Conservation (phyloP, 306 rosid genomes). For the Prunus campanulata region DNA sequence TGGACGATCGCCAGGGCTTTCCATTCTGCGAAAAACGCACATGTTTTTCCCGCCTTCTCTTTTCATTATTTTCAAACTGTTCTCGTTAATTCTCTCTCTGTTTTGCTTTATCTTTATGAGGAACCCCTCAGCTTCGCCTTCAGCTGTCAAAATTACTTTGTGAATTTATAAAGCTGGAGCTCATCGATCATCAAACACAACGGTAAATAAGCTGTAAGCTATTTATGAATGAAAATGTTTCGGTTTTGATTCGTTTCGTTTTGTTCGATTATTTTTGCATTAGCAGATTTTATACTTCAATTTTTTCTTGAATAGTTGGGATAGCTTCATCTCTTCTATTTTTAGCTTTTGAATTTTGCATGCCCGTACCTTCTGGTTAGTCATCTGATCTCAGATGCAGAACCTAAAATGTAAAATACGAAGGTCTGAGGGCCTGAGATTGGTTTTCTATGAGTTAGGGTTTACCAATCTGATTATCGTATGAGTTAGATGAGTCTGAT, state of each 20-base stretch:
- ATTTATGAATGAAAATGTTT: not conserved
- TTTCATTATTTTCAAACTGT: not conserved
- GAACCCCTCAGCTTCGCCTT: not conserved
- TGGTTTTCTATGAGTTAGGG: not conserved
- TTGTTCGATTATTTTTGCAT: not conserved
- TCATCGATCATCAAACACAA: not conserved
- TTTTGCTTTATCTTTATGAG: not conserved
- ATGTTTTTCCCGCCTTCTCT: constrained; percentile 15
- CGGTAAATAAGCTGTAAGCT: constrained; percentile 7
- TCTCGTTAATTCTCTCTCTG: not conserved
- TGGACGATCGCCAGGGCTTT: too few species aligned
- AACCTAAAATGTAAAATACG: not conserved
- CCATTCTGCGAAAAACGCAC: not conserved
- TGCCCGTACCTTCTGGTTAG: not conserved
- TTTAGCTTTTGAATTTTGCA: not conserved
- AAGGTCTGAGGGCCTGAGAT: not conserved
- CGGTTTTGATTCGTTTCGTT: not conserved
- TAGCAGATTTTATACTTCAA: not conserved
- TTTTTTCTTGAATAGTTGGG: not conserved
- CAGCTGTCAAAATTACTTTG: not conserved
- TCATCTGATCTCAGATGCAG: not conserved
- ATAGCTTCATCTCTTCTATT: not conserved
- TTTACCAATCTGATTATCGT: not conserved
- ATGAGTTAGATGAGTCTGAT: not conserved
- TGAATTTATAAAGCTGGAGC: not conserved